These are phyloP conservation scores for Brassica balearica DNA, from an alignment of 441 rosid species.

Conservation along the genomic window DNA sequence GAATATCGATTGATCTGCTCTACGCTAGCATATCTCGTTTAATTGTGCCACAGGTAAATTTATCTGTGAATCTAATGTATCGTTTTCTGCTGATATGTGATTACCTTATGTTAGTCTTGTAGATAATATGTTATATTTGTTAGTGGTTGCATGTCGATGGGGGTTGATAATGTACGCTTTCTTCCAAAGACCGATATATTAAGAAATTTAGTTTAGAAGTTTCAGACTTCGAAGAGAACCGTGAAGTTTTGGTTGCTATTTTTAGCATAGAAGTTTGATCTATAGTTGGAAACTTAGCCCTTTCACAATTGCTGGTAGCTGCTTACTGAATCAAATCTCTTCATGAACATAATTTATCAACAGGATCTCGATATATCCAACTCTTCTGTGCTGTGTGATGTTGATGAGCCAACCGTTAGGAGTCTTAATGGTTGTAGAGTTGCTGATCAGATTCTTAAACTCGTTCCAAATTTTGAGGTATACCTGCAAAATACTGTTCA, in stretches of 20 bases:
- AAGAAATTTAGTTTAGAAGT: not conserved
- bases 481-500: slow-evolving; percentile 19
- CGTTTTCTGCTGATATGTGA: slow-evolving; percentile 12
- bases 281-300: slow-evolving; percentile 1
- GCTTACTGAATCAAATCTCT: slow-evolving; percentile 33
- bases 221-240: not conserved
- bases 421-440: slow-evolving; percentile 99
- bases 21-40: slow-evolving; percentile 69
- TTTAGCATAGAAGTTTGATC: not conserved
- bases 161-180: not conserved
- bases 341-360: slow-evolving; percentile 37
- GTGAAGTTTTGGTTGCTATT: not conserved
- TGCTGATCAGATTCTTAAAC: slow-evolving; percentile 95
- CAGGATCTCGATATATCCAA: slow-evolving; percentile 90
- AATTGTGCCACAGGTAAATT: slow-evolving; percentile 73
- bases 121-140: not conserved
- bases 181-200: not conserved
- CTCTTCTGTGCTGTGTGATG: slow-evolving; percentile 66
- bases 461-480: slow-evolving; percentile 90
- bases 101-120: not conserved
- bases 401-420: slow-evolving; percentile 93
- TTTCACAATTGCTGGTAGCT: slow-evolving; percentile 8
- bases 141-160: slow-evolving; percentile 8
- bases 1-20: slow-evolving; percentile 74
- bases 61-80: not conserved